A percentile compares a stretch with the other conserved stretches of the same genome.
Evolutionary conservation across 768 basidiomycete genomes (phyloP).

Genomic region (Phaeotremella fagi): DNA sequence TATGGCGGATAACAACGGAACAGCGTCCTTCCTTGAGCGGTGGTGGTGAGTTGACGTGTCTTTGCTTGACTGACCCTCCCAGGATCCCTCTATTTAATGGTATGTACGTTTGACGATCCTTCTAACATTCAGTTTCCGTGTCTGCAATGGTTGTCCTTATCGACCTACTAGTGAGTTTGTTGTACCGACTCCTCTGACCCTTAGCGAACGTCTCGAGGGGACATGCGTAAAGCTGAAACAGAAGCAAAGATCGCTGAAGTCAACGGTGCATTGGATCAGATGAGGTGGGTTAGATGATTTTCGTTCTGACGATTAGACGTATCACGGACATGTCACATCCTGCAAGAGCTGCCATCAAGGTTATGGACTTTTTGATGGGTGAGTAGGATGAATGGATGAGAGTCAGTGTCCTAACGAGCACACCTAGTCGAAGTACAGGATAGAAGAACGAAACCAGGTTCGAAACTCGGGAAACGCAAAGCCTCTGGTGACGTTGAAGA

Average conservation of each 20-base stretch:
- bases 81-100: conserved; percentile 46
- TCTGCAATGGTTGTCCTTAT: conserved; percentile 47
- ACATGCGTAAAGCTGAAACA: conserved; percentile 36
- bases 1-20: conserved; percentile 42
- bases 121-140: conserved; percentile 39
- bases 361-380: conserved; percentile 47
- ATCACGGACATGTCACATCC: conserved; percentile 46
- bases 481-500: conserved; percentile 9
- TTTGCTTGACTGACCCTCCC: not conserved
- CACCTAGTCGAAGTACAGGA: conserved; percentile 43
- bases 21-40: conserved; percentile 46
- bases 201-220: conserved; percentile 24
- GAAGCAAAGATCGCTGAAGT: conserved; percentile 43
- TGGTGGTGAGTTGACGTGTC: conserved; percentile 39
- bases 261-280: conserved; percentile 40
- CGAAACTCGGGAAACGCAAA: conserved; percentile 39
- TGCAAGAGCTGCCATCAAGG: conserved; percentile 43
- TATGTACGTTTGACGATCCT: conserved; percentile 5
- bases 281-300: conserved; percentile 26
- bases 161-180: conserved; percentile 40
- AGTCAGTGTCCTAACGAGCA: not conserved
- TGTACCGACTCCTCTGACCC: not conserved
- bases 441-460: conserved; percentile 27
- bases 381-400: conserved; percentile 6
- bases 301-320: conserved; percentile 6